Percentiles rank a stretch among this genome's conserved stretches.
Conservation (phyloP, 2,329 filamentous ascomycete species). For the Plenodomus lindquistii region DNA sequence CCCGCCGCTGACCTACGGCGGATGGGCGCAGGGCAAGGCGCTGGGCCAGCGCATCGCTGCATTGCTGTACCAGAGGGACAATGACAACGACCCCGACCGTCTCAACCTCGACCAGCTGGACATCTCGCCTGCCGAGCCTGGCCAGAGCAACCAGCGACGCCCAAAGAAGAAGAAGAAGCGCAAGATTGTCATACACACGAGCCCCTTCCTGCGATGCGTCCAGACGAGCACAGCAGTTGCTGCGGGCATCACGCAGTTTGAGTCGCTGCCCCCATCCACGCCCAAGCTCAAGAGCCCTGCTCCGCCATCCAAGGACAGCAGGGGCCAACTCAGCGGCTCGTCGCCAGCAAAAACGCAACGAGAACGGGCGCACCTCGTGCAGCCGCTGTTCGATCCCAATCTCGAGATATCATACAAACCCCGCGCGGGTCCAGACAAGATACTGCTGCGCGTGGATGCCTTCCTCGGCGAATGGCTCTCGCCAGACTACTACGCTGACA, state of each 20-base stretch:
- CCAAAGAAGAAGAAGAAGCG: conserved; percentile 60
- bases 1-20: conserved; percentile 89
- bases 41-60: conserved; percentile 83
- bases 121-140: conserved; percentile 7
- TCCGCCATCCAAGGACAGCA: conserved; percentile 21
- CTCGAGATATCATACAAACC: conserved; percentile 39
- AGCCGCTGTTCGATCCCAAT: conserved; percentile 45
- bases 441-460: conserved; percentile 75
- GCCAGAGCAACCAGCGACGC: background rate
- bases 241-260: conserved; percentile 76
- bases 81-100: conserved; percentile 29
- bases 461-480: conserved; percentile 96
- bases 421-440: conserved; percentile 41
- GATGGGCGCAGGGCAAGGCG: conserved; percentile 83
- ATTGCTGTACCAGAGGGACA: conserved; percentile 61
- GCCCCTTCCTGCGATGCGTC: conserved; percentile 90
- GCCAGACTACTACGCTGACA: conserved; percentile 89
- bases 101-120: conserved; percentile 31
- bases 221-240: conserved; percentile 90
- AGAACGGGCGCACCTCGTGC: conserved; percentile 21
- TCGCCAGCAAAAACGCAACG: conserved; percentile 18
- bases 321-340: conserved; percentile 12
- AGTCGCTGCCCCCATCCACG: conserved; percentile 32
- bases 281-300: conserved; percentile 24
- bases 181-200: conserved; percentile 85